Conservation (phyloP, 1,284 basidiomycete species). For the Ustilago loliicola region DNA sequence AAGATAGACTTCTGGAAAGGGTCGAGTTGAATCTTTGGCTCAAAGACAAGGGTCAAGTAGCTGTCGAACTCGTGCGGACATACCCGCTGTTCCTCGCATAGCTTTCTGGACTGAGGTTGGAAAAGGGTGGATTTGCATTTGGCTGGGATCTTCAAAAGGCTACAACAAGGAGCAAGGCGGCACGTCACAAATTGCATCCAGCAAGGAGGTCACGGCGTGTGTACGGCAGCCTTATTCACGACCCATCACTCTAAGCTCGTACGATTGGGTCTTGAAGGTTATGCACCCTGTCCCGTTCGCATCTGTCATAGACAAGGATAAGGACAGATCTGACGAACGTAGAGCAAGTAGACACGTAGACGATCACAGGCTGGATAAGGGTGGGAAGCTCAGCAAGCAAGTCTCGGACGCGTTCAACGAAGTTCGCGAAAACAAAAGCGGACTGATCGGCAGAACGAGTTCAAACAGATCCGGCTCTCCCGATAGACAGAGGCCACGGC, state of each 20-base stretch:
- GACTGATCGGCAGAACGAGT: background rate
- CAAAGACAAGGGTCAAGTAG: background rate
- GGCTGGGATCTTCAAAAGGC: background rate
- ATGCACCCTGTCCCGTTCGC: slow-evolving; percentile 19
- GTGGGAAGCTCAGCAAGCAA: background rate
- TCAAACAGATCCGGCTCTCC: background rate
- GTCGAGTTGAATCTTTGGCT: no score
- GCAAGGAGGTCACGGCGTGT: background rate
- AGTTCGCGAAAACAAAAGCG: slow-evolving; percentile 10
- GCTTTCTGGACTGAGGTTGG: background rate
- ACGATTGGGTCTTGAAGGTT: background rate
- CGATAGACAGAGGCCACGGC: slow-evolving; percentile 4
- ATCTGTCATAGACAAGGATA: slow-evolving; percentile 10
- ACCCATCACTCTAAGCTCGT: background rate
- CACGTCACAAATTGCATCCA: background rate
- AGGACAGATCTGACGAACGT: background rate
- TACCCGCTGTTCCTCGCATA: background rate
- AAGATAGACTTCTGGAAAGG: no score
- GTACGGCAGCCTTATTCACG: background rate
- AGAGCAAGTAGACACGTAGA: background rate
- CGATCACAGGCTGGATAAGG: no score
- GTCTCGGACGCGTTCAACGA: background rate
- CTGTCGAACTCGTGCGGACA: background rate
- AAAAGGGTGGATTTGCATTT: background rate
- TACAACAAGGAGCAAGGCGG: background rate